These are phyloP conservation scores for Eimeria praecox DNA, from an alignment of 169 alveolate genomes.

Conservation along the genomic window DNA sequence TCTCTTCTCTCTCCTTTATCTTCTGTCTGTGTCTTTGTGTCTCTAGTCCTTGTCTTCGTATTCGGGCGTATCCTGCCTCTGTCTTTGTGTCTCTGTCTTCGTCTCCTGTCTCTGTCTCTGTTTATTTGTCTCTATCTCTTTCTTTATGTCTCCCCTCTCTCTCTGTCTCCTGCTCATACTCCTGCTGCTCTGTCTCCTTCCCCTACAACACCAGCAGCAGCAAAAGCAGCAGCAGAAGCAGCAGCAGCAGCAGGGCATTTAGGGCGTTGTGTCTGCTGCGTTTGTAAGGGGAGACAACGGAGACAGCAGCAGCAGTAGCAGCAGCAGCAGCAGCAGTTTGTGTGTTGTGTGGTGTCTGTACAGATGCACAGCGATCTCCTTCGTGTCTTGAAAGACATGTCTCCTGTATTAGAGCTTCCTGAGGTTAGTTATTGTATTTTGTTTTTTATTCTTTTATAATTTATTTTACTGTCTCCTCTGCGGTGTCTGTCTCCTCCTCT, in stretches of 20 bases:
- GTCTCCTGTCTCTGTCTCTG: neutral
- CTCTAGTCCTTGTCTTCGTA: neutral
- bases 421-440: neutral
- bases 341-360: neutral
- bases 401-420: neutral
- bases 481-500: neutral
- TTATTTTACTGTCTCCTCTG: neutral
- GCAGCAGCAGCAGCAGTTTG: too few relatives aligned
- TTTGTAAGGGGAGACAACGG: too few relatives aligned
- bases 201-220: too few relatives aligned
- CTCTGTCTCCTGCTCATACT: neutral
- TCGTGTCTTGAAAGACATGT: neutral
- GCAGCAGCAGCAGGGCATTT: neutral
- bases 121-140: neutral
- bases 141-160: neutral
- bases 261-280: too few relatives aligned
- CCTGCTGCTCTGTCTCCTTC: neutral
- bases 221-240: too few relatives aligned
- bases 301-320: too few relatives aligned
- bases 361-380: constrained; percentile 16
- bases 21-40: neutral
- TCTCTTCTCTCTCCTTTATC: neutral
- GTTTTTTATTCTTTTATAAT: neutral
- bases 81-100: neutral
- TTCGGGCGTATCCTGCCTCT: neutral